Evolutionary conservation across 352 stramenopile species (phyloP), one percentile per base, ranked within the genome.

Genomic region (Phytopythium oedochilum): DNA sequence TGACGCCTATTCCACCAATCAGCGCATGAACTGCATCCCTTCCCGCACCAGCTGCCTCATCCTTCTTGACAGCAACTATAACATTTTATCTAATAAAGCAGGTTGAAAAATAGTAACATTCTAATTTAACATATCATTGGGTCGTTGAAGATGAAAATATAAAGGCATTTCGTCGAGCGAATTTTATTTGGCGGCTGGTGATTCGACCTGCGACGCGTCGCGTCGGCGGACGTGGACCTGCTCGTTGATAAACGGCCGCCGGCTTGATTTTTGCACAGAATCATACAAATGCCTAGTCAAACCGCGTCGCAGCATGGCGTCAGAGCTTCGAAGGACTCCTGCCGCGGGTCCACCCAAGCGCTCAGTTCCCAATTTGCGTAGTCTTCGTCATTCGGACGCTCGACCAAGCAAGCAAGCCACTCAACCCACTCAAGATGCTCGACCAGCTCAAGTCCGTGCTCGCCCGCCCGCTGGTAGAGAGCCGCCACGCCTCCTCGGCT

Each of bases 381-480:
- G 45, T 69, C 7, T 23, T 40, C 39, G 48, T 63, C 40, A 53
- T 53, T 61, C 32, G 38, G 31, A 57, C 51, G 47, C 61, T 55
- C 50, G 29, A 54, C 52, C 55, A 57, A 45, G 11, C 44, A 15
- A 22, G 15, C 42, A 57, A 59, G 17, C 68, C 39, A 40, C 14
- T 39, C 8, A 34, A 40, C 11, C 22, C 6, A 20, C 18, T 17
- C 39, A 39, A 35, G 48, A 90, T 90, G 79, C 64, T 90, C 57
- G 75, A 90, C 66, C 75, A 87, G 59, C 65, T 90, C 61, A 90
- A 90, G 73, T 74, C 70, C 65, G 75, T 84, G 35, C 65, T 89
- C 40, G 43, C 68, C 11, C 63, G 66, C 50, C 64, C 72, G 10
- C 47, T 73, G 50, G 53, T 55, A 26, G 57, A 59, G 39, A 70